Percentiles rank a stretch among this genome's conserved stretches.
Evolutionary conservation across 345 rosid genomes (phyloP).

Genomic region (Microthlaspi erraticum): DNA sequence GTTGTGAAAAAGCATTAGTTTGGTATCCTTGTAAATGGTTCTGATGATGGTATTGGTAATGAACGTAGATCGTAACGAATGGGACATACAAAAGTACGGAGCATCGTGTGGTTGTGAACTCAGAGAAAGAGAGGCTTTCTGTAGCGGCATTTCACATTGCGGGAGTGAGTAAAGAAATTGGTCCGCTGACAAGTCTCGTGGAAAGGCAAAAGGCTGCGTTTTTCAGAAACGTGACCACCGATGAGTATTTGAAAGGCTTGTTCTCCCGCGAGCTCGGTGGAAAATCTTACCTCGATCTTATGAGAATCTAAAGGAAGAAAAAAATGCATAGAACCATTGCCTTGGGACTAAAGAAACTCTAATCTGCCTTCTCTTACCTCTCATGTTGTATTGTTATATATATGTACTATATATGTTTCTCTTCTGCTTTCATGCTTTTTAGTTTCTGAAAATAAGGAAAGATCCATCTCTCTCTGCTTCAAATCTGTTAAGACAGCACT

Average conservation of each 20-base stretch:
- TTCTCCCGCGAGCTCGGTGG: constrained; percentile 35
- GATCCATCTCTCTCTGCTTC: no score
- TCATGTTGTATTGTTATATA: no score
- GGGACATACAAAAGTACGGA: constrained; percentile 48
- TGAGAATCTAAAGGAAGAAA: constrained; percentile 42
- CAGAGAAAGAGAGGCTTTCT: constrained; percentile 45
- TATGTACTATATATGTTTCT: no score
- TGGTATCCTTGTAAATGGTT: neutral
- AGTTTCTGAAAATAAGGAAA: no score
- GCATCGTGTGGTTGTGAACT: constrained; percentile 47
- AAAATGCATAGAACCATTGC: no score
- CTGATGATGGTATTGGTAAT: neutral
- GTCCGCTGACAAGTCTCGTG: constrained; percentile 39
- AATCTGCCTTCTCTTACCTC: no score
- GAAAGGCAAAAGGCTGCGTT: constrained; percentile 36
- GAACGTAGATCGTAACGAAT: constrained; percentile 46
- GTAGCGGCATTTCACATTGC: constrained; percentile 42
- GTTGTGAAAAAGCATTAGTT: neutral
- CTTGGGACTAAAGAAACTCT: no score
- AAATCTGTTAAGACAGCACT: no score
- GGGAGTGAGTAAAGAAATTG: constrained; percentile 35
- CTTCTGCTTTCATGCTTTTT: no score
- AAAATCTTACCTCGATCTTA: constrained; percentile 44
- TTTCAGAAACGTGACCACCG: constrained; percentile 35
- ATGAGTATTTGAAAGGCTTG: constrained; percentile 32